Conservation (phyloP, 2,329 filamentous ascomycete genomes). For the Botrytis aclada region DNA sequence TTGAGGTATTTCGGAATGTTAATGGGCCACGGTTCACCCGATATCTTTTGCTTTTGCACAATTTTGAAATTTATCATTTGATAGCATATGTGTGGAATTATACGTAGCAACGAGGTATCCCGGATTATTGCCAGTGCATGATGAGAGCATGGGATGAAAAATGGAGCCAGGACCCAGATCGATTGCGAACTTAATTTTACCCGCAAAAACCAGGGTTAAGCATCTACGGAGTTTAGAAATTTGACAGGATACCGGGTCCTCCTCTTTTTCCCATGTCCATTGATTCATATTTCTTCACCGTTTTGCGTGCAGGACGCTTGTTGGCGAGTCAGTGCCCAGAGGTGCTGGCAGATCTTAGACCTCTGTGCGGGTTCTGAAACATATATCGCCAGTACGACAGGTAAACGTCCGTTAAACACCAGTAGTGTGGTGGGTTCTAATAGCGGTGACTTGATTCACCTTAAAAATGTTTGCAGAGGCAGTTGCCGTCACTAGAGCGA, state of each 20-base stretch:
- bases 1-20: background rate
- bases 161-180: constrained; percentile 7
- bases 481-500: background rate
- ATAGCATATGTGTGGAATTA: background rate
- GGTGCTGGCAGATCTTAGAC: background rate
- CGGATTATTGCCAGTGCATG: constrained; percentile 8
- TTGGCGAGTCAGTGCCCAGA: constrained; percentile 9
- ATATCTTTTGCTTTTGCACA: background rate
- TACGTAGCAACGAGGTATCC: background rate
- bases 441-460: constrained; percentile 2
- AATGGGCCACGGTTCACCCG: background rate
- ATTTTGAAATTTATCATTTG: background rate
- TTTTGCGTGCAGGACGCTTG: constrained; percentile 14
- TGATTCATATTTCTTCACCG: constrained; percentile 10
- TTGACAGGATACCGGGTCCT: background rate
- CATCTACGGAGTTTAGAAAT: background rate
- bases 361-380: constrained; percentile 11
- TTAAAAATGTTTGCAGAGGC: background rate
- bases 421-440: constrained; percentile 1
- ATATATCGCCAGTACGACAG: background rate
- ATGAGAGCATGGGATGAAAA: background rate
- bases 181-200: background rate
- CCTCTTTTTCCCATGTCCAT: background rate
- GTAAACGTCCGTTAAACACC: constrained; percentile 9
- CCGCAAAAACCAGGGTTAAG: background rate